Evolutionary conservation across 148 eudicot genomes (phyloP).

Genomic region (Dysphania ambrosioides): DNA sequence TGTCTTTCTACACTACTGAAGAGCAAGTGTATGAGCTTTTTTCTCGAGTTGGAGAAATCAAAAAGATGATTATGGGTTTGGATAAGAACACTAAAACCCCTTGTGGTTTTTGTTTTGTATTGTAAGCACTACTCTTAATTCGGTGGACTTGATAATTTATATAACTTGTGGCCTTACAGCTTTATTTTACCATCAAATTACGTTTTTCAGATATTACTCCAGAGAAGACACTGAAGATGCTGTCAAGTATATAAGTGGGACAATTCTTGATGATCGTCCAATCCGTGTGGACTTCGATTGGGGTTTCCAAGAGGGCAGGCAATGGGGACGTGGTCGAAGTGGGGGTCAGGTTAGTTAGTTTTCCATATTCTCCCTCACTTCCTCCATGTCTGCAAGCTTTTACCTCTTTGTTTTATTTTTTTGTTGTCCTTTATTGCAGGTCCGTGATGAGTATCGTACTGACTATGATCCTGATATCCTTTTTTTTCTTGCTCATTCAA

Average conservation of each 20-base stretch:
- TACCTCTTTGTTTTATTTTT: constrained; percentile 3
- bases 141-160: neutral
- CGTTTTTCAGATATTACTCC: constrained; percentile 65
- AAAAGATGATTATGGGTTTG: constrained; percentile 92
- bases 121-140: constrained; percentile 44
- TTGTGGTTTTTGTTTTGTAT: constrained; percentile 89
- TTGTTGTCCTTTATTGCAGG: constrained; percentile 42
- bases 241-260: constrained; percentile 88
- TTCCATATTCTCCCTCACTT: neutral
- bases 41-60: constrained; percentile 86
- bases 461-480: constrained; percentile 99
- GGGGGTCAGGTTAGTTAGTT: constrained; percentile 58
- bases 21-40: constrained; percentile 95
- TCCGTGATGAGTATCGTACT: constrained; percentile 96
- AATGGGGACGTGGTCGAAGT: constrained; percentile 99
- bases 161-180: neutral
- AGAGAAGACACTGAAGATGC: constrained; percentile 92
- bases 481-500: constrained; percentile 16
- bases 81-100: constrained; percentile 97
- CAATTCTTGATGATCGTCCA: constrained; percentile 96
- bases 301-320: constrained; percentile 98
- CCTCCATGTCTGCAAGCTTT: neutral
- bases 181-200: neutral
- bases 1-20: constrained; percentile 97
- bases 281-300: constrained; percentile 98